A percentile compares a stretch with the other conserved stretches of the same genome.
These are phyloP conservation scores for Hypocrella siamensis DNA, from an alignment of 2,329 filamentous ascomycete genomes.

Conservation along the genomic window DNA sequence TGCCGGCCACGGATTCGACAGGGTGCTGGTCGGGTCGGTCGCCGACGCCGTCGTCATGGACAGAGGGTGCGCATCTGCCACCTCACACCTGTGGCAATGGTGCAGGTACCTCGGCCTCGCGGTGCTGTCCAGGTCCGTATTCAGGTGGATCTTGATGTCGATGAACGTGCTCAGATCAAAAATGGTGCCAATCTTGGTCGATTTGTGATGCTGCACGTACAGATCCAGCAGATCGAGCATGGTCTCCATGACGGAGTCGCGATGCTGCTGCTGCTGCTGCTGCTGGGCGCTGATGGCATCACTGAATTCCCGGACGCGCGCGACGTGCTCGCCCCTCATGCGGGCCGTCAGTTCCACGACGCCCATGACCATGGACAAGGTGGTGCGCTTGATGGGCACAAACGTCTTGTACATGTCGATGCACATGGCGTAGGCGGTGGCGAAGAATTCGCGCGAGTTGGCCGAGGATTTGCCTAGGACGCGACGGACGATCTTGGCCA, in stretches of 20 bases:
- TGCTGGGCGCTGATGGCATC: conserved; percentile 31
- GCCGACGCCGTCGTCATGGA: conserved; percentile 12
- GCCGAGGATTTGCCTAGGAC: conserved; percentile 22
- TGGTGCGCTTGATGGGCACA: conserved; percentile 77
- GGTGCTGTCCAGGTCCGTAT: conserved; percentile 59
- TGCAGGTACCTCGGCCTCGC: conserved; percentile 47
- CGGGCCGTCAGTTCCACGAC: conserved; percentile 67
- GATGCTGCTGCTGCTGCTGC: conserved; percentile 28
- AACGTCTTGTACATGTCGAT: conserved; percentile 90
- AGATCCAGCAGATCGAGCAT: conserved; percentile 83
- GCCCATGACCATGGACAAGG: conserved; percentile 70
- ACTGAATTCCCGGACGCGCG: conserved; percentile 31
- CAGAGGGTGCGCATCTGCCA: conserved; percentile 17
- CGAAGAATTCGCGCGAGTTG: conserved; percentile 31
- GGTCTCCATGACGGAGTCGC: conserved; percentile 50
- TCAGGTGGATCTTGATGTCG: conserved; percentile 71
- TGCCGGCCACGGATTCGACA: conserved; percentile 21
- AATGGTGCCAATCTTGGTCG: conserved; percentile 56
- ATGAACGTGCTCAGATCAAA: conserved; percentile 70
- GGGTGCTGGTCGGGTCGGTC: conserved; percentile 8
- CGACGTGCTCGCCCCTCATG: conserved; percentile 41
- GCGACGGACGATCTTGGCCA: conserved; percentile 61
- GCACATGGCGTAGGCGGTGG: conserved; percentile 64
- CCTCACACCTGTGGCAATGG: conserved; percentile 37
- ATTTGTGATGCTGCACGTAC: conserved; percentile 68